These are phyloP conservation scores for Martiniozyma abietophila DNA, from an alignment of 805 yeast species.

Conservation along the genomic window DNA sequence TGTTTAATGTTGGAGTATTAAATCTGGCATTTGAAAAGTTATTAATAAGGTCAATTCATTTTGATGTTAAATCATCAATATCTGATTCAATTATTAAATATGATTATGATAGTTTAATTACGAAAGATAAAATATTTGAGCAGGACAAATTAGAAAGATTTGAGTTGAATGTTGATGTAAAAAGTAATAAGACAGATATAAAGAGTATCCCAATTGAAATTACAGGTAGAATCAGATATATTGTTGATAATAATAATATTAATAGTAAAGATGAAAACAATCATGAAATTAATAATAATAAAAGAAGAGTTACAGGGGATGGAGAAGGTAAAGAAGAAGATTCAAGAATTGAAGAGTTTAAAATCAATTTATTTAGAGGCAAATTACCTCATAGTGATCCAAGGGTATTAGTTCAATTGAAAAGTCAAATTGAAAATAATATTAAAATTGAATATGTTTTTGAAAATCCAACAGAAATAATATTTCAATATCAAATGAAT, in stretches of 20 bases:
- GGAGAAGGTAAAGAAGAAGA: too few species aligned
- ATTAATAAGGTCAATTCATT: background rate
- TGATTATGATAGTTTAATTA: background rate
- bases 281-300: too few species aligned
- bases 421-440: constrained; percentile 12
- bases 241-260: constrained; percentile 7
- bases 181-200: background rate
- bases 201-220: constrained; percentile 15
- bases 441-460: constrained; percentile 38
- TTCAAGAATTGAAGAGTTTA: constrained; percentile 25
- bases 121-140: constrained; percentile 1
- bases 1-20: constrained; percentile 3
- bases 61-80: constrained; percentile 8
- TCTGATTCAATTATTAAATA: constrained; percentile 1
- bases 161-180: constrained; percentile 1
- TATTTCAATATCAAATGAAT: constrained; percentile 44
- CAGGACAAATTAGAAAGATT: background rate
- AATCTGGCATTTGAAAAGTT: constrained; percentile 26
- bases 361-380: constrained; percentile 38
- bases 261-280: too few species aligned
- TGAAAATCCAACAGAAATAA: constrained; percentile 69
- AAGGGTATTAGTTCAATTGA: constrained; percentile 41
- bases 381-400: constrained; percentile 62
- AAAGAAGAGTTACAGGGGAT: too few species aligned
- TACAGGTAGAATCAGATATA: constrained; percentile 14